These are phyloP conservation scores for Phytophthora capsici DNA, from an alignment of 352 stramenopile genomes.

Conservation along the genomic window DNA sequence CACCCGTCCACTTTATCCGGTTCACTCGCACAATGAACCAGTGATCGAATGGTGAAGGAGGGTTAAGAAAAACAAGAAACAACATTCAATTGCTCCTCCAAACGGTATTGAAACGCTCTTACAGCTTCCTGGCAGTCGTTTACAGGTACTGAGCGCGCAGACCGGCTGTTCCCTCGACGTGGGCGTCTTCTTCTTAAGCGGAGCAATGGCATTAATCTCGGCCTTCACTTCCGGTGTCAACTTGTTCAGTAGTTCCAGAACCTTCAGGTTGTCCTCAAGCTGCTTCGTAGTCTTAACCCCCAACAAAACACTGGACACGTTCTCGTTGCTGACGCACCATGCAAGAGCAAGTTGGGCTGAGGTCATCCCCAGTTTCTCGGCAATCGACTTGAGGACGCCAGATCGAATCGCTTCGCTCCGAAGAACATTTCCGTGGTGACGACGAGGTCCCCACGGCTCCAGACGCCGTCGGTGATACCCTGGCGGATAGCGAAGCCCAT, in stretches of 20 bases:
- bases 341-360: conserved; percentile 57
- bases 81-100: background rate
- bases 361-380: conserved; percentile 45
- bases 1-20: conserved; percentile 50
- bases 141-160: conserved; percentile 7
- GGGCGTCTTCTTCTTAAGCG: conserved; percentile 1
- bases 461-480: conserved; percentile 30
- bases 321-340: conserved; percentile 62
- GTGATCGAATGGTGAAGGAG: no score
- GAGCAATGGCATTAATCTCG: conserved; percentile 49
- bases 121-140: background rate
- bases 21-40: conserved; percentile 54
- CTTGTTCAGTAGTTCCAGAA: conserved; percentile 45
- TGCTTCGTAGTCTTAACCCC: conserved; percentile 53
- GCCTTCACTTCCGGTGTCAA: conserved; percentile 57
- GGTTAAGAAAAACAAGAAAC: no score
- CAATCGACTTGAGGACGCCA: conserved; percentile 38
- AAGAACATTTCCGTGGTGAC: conserved; percentile 16
- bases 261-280: conserved; percentile 66
- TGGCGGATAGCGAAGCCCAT: conserved; percentile 41
- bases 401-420: conserved; percentile 4
- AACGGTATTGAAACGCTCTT: background rate
- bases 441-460: conserved; percentile 28
- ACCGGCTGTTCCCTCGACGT: background rate
- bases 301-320: conserved; percentile 62